Evolutionary conservation across 169 alveolate genomes (phyloP), one percentile per base, ranked within the genome.

Genomic region (Eimeria zaria): DNA sequence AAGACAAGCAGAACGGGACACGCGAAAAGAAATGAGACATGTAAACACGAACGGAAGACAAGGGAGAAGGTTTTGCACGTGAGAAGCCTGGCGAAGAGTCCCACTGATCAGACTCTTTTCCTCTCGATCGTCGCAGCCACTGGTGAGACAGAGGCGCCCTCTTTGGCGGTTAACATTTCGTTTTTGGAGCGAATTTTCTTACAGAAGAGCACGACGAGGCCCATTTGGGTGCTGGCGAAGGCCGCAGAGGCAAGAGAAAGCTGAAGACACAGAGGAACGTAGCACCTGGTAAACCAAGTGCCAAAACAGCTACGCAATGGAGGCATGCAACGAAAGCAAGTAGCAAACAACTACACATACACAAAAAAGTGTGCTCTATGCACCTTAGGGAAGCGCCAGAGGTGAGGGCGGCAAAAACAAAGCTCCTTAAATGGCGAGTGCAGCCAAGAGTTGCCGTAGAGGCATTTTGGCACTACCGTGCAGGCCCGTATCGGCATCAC

Each of bases 241-340:
- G 39, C 67, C 90, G 71, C 90, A 14, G 90, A 81, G 12, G 90
- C 73, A 30, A 81, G 27, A 24, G 62, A 46, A 22, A 81, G 90
- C 90, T 81, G 55, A 64, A 24, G 81, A 78, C 96, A 71, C 48
- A 33, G 69, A 74, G 53, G 48, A 60, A 91, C 18, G 33, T 4
- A 33, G 91, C 60, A 20, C 51, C 27, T 39, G 73, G 71, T 27
- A 12, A n/a, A n/a, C n/a, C 62, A 78, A 91, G 58, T 48, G 55
- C 91, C 91, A 78, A 11, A 27, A 36, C 30, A 27, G 24, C 44
- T 44, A 64, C 74, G 96, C 81, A 91, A 62, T 20, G 83, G 14
- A 91, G 58, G 53, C 83, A 60, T 30, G 60, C 30, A 20, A 91
- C n/a, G 36, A 33, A 36, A 30, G 78, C 39, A 27, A 30, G 76